Conservation (phyloP, 805 yeast genomes). For the Schizosaccharomyces japonicus region DNA sequence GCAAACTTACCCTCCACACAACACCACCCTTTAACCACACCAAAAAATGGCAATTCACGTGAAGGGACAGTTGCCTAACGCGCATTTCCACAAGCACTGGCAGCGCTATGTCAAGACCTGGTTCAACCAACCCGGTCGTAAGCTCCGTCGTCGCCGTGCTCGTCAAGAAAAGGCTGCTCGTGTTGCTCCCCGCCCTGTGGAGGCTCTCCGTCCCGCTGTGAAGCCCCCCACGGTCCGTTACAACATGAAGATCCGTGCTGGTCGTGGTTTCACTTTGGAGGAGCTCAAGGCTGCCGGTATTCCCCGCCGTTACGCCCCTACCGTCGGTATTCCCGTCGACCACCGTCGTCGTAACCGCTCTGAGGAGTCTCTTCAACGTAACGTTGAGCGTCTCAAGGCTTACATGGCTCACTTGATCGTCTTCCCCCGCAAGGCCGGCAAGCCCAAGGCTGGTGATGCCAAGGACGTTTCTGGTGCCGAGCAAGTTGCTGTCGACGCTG, state of each 20-base stretch:
- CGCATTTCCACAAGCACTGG: slow-evolving; percentile 44
- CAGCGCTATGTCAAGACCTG: slow-evolving; percentile 98
- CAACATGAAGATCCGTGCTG: slow-evolving; percentile 99
- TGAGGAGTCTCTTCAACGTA: slow-evolving; percentile 78
- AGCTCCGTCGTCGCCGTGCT: slow-evolving; percentile 85
- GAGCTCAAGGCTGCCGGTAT: slow-evolving; percentile 94
- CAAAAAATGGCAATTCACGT: slow-evolving; percentile 6
- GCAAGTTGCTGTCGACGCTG: slow-evolving; percentile 22
- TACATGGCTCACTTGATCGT: slow-evolving; percentile 88
- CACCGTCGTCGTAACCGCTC: slow-evolving; percentile 98
- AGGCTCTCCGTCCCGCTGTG: slow-evolving; percentile 86
- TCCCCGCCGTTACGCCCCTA: slow-evolving; percentile 84
- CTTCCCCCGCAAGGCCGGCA: slow-evolving; percentile 75
- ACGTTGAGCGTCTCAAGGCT: slow-evolving; percentile 90
- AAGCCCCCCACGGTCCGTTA: slow-evolving; percentile 96
- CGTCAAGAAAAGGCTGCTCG: slow-evolving; percentile 85
- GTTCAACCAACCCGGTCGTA: slow-evolving; percentile 99
- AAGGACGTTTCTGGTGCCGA: slow-evolving; percentile 44
- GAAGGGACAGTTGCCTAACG: slow-evolving; percentile 5
- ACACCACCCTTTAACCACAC: slow-evolving; percentile 2
- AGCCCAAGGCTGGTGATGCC: slow-evolving; percentile 28
- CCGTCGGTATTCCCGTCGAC: slow-evolving; percentile 96
- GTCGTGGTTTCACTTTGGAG: slow-evolving; percentile 96
- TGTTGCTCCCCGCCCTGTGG: slow-evolving; percentile 95
- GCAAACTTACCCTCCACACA: slow-evolving; percentile 3